Evolutionary conservation across 1,139 yeast species (phyloP), one percentile per base, ranked within the genome.

Genomic region (Lodderomyces metapsilosis): DNA sequence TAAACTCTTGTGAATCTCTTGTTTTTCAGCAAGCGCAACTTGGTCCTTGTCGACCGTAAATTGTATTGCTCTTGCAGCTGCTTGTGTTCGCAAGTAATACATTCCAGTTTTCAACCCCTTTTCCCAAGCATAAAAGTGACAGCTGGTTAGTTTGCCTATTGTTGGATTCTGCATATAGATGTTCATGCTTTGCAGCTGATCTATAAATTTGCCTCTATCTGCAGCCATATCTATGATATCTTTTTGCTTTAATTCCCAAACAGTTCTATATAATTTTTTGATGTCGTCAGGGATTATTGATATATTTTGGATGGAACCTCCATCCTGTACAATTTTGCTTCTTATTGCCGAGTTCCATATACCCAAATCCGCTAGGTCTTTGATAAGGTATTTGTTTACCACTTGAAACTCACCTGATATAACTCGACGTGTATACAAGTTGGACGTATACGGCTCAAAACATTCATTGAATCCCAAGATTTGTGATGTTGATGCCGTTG

Each of bases 41-140:
- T 53, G 54, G 2, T 48, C 44, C 1, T 40, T 36, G 58, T 87
- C 95, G 37, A 91, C 80, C 8, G 97, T 91, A 60, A 88, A 91
- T 67, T 89, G 95, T 53, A 91, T 91, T 24, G 98, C 96, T 40
- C 92, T 83, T 22, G 96, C 76, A 3, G 98, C 97, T 27, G 97
- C 96, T 71, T 86, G 94, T 5, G 98, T 91, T 61, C 98, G 80
- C 61, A 92, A 71, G 66, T 92, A 92, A 74, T 92, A 92, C 96
- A 92, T 91, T 47, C 98, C 98, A 4, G 98, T 92, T 76, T 92
- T 92, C 60, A 92, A 77, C 36, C 98, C 98, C 71, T 84, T 86
- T 66, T 84, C 84, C 98, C 98, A 92, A 36, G 96, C 96, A 62
- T 91, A 88, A 71, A 92, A 92, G 65, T 92, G 98, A 94, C 91